Base-by-base conservation (phyloP, 129 eudicot species). In the Flaveria sonorensis region DNA sequence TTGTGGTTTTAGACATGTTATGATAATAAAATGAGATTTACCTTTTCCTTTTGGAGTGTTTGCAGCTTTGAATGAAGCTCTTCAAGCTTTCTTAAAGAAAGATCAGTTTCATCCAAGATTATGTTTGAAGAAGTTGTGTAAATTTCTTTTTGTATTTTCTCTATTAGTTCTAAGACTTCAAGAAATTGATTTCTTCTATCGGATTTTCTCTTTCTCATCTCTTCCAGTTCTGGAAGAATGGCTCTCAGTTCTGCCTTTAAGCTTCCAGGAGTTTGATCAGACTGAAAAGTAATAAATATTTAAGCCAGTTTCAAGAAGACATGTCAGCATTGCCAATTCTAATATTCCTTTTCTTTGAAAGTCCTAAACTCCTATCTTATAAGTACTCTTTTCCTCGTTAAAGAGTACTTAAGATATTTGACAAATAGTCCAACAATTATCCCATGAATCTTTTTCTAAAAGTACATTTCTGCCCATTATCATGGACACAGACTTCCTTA, bases 41-140 rank as follows among this genome's bases (percentile, higher is more conserved):
- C 79, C 97, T 93, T 93, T 52, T 93, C 98, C 71, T 79, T 90
- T 56, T 87, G 96, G 28, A 90, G 93, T 43, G 85, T 84, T 81
- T 83, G 91, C 72, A 90, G 80, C 46, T 87, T 91, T 64, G 71
- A 74, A 11, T 90, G 93, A 84, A 93, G 70, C 68, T 93, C 93
- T 68, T 93, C 97, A 32, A 90, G 92, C 84, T 76, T 88, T 78
- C 79, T 59, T 43, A 72, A 15, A 47, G 82, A 77, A 24, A 83
- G 48, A 67, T 82, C 86, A 3, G 86, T 77, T 66, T 90, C 97
- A 88, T 90, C 97, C 56, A 89, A 73, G 53, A 76, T 77, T 14
- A 60, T 61, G 67, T 68, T 78, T 19, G 82, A 61, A 19, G 83
- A 46, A 77, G 79, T 51, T 46, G 80, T 28, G 53, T 78, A 80